Evolutionary conservation across 345 rosid species (phyloP).

Genomic region (Turnera subulata): DNA sequence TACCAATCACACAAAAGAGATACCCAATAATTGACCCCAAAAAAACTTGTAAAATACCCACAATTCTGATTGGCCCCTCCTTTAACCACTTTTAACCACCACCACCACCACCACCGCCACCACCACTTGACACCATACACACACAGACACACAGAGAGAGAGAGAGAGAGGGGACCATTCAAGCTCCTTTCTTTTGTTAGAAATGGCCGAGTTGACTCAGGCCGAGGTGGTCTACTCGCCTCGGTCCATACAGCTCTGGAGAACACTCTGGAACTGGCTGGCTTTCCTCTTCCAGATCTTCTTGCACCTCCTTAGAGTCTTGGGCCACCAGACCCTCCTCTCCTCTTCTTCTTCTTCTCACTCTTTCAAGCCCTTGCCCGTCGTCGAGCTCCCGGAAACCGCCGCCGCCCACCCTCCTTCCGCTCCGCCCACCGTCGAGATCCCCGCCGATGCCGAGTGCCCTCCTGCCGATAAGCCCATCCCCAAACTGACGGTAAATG

Average conservation of each 20-base stretch:
- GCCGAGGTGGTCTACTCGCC: constrained; percentile 70
- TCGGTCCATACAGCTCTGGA: constrained; percentile 58
- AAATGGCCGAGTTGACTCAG: constrained; percentile 94
- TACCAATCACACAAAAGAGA: background rate
- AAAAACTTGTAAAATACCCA: too few relatives aligned
- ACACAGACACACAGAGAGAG: too few relatives aligned
- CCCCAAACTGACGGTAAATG: constrained; percentile 58
- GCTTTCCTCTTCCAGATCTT: constrained; percentile 86
- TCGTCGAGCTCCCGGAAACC: constrained; percentile 56
- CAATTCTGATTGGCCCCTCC: too few relatives aligned
- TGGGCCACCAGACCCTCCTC: constrained; percentile 67
- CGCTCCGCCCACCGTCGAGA: constrained; percentile 38
- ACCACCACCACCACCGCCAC: too few relatives aligned
- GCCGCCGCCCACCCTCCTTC: constrained; percentile 36
- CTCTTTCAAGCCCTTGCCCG: constrained; percentile 70
- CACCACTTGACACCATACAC: too few relatives aligned
- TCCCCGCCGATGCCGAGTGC: constrained; percentile 32
- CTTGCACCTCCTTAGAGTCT: constrained; percentile 55
- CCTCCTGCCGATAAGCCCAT: constrained; percentile 10
- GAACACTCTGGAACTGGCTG: constrained; percentile 69
- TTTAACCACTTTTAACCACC: too few relatives aligned
- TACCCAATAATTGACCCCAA: too few relatives aligned
- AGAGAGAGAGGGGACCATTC: too few relatives aligned
- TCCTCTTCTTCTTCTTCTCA: constrained; percentile 49
- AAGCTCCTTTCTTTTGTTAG: too few relatives aligned